Base-by-base conservation (phyloP, 768 basidiomycete genomes). In the Galerina marginata region DNA sequence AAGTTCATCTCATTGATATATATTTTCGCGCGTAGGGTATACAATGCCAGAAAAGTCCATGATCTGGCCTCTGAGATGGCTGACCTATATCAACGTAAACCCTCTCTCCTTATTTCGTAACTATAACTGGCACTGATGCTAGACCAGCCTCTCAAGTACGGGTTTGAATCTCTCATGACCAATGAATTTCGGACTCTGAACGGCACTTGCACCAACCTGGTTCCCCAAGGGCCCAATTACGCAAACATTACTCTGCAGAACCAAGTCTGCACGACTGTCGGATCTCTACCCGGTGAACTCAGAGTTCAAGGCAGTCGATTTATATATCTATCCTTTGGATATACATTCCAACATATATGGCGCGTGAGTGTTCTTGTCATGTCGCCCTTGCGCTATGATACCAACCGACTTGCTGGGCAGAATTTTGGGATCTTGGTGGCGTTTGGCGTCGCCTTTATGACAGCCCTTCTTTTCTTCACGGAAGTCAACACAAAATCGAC, bases 141-240 rank as follows among this genome's bases (percentile, higher is more conserved):
- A 85, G 9, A 7, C 29, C 53, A 67, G 66, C 66, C 66, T 7
- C 53, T 67, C 10, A 64, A 57, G 59, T 67, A 67, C 26, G 66
- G 63, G 51, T 94, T 95, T 69, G 92, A 95, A 66, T 78, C 84
- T 1, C 71, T 94, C 44, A 77, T 96, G 68, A 80, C 86, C 33
- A 96, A 95, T 75, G 93, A 96, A 71, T 95, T 95, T 77, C 85
- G 83, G 59, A 88, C 84, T 0, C 75, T 91, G 5, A 71, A 89
- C 6, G 91, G 87, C 43, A 67, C 73, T 23, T 89, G 89, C 67
- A 74, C 87, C 26, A 72, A 75, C 46, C 74, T 91, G 11, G 84
- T 88, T 0, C 88, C 91, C 3, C 77, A 74, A 9, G 89, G 90
- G 0, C 75, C 87, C 1, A 84, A 85, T 1, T 92, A 92, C 63